These are phyloP conservation scores for Talaromyces amestolkiae DNA, from an alignment of 2,329 filamentous ascomycete genomes.

Conservation along the genomic window DNA sequence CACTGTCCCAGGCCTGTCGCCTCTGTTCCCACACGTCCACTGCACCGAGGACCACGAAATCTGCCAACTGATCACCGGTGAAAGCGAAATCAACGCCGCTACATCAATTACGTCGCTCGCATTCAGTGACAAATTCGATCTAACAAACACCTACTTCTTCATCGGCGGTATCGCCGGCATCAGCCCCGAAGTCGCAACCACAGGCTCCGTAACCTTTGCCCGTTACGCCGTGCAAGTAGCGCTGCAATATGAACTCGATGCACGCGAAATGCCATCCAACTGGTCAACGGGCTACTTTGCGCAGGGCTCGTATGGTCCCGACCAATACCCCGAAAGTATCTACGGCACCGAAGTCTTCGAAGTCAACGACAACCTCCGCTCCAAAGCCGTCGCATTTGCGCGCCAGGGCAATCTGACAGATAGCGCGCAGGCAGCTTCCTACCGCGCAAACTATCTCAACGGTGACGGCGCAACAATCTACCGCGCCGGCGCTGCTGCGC, in stretches of 20 bases:
- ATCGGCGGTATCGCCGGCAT: conserved; percentile 72
- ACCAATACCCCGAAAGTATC: conserved; percentile 56
- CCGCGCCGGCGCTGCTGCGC: conserved; percentile 45
- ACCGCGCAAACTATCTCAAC: conserved; percentile 54
- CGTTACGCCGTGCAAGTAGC: conserved; percentile 71
- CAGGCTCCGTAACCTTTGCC: conserved; percentile 65
- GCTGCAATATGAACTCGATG: conserved; percentile 72
- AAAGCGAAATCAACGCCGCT: conserved; percentile 73
- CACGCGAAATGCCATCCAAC: conserved; percentile 63
- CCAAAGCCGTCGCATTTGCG: conserved; percentile 54
- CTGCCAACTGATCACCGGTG: conserved; percentile 68
- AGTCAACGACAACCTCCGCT: conserved; percentile 58
- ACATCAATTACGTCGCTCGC: conserved; percentile 62
- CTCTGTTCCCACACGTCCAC: conserved; percentile 62
- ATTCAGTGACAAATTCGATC: conserved; percentile 62
- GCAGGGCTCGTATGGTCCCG: conserved; percentile 56
- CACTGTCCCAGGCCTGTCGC: conserved; percentile 61
- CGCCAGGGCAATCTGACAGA: conserved; percentile 54
- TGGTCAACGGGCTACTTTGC: conserved; percentile 68
- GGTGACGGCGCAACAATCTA: conserved; percentile 31
- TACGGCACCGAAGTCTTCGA: conserved; percentile 72
- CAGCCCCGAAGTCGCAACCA: conserved; percentile 65
- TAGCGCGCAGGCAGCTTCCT: conserved; percentile 48
- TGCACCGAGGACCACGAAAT: conserved; percentile 61
- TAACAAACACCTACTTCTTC: conserved; percentile 68